Evolutionary conservation across 129 eudicot species (phyloP).

Genomic region (Oenanthe sinensis): DNA sequence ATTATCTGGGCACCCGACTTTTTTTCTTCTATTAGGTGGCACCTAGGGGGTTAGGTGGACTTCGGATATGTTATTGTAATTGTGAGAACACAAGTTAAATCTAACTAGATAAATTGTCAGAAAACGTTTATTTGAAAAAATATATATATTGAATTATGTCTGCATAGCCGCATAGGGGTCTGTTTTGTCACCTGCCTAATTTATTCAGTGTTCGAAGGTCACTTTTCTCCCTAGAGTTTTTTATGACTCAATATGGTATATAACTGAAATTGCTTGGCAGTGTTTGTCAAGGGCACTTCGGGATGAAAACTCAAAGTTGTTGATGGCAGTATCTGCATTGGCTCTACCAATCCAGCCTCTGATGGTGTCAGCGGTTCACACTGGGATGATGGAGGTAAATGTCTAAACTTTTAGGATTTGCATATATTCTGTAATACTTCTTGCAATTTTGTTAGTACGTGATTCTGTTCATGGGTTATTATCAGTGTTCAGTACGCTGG

Average conservation of each 20-base stretch:
- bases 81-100: not conserved
- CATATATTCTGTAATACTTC: not conserved
- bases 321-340: slow-evolving; percentile 94
- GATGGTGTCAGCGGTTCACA: slow-evolving; percentile 92
- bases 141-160: not conserved
- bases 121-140: not conserved
- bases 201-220: not conserved
- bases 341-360: slow-evolving; percentile 84
- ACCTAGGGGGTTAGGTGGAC: not conserved
- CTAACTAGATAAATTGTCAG: not conserved
- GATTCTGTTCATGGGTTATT: not conserved
- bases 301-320: slow-evolving; percentile 66
- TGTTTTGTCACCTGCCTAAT: not conserved
- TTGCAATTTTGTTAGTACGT: not conserved
- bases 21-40: too few relatives aligned
- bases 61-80: not conserved
- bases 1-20: not conserved
- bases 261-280: slow-evolving; percentile 25
- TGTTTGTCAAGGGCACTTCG: slow-evolving; percentile 82
- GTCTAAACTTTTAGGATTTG: not conserved
- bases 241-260: not conserved
- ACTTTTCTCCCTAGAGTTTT: not conserved
- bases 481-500: not conserved
- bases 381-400: slow-evolving; percentile 97
- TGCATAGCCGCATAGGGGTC: not conserved